A percentile compares a stretch with the other conserved stretches of the same genome.
Conservation (phyloP, 352 stramenopile species). For the Phytophthora gonapodyides region DNA sequence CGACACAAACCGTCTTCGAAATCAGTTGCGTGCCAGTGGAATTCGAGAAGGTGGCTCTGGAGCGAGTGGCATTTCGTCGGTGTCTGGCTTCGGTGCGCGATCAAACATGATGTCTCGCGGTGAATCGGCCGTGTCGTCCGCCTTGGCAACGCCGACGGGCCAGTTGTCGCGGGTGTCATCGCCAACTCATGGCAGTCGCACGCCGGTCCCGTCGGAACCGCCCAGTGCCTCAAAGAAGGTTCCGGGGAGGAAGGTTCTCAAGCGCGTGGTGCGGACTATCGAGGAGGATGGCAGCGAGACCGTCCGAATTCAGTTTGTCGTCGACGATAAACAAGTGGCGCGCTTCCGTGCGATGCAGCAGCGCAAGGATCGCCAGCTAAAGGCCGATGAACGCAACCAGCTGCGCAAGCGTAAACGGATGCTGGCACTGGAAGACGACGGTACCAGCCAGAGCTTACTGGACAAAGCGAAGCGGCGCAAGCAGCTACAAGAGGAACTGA, state of each 20-base stretch:
- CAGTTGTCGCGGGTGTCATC: constrained; percentile 73
- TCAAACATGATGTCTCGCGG: constrained; percentile 54
- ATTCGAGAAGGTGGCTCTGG: constrained; percentile 59
- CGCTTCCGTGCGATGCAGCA: constrained; percentile 79
- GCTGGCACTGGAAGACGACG: constrained; percentile 69
- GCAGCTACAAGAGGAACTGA: constrained; percentile 86
- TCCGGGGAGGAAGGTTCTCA: constrained; percentile 66
- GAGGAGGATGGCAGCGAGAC: constrained; percentile 82
- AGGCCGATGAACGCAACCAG: constrained; percentile 73
- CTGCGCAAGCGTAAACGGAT: constrained; percentile 82
- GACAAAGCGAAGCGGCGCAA: constrained; percentile 84
- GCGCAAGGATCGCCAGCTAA: constrained; percentile 72
- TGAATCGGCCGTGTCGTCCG: constrained; percentile 64
- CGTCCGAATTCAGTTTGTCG: constrained; percentile 80
- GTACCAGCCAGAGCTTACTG: constrained; percentile 50
- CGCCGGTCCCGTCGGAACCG: constrained; percentile 36
- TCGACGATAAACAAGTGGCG: constrained; percentile 72
- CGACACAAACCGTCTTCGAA: constrained; percentile 63
- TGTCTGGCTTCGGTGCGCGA: constrained; percentile 32
- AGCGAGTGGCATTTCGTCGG: constrained; percentile 38
- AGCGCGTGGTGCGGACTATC: constrained; percentile 75
- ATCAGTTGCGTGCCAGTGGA: constrained; percentile 71
- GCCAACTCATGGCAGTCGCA: constrained; percentile 52
- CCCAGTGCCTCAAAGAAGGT: constrained; percentile 44
- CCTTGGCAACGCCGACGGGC: constrained; percentile 65